Conservation (phyloP, 192 early-diverging fungal species). For the Chytriomyces confervae region DNA sequence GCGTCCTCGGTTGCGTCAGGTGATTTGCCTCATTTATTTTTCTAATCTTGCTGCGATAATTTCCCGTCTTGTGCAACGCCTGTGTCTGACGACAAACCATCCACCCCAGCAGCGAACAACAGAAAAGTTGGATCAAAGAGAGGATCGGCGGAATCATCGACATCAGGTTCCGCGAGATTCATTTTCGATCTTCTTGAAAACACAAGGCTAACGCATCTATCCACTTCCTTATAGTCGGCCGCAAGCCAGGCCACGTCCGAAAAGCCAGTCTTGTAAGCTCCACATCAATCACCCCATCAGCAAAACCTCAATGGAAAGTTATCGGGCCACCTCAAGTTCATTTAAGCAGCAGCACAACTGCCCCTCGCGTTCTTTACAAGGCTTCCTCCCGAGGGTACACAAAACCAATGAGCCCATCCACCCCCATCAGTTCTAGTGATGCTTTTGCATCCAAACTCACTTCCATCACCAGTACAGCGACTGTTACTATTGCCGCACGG, state of each 20-base stretch:
- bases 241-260: constrained; percentile 1
- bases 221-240: too few relatives aligned
- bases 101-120: neutral
- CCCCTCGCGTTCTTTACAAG: constrained; percentile 28
- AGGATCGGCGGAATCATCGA: neutral
- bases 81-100: neutral
- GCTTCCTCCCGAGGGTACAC: constrained; percentile 15
- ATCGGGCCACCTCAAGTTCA: constrained; percentile 6
- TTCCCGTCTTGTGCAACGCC: too few relatives aligned
- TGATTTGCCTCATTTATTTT: neutral
- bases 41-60: too few relatives aligned
- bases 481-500: constrained; percentile 27
- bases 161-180: neutral
- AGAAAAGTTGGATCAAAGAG: neutral
- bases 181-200: neutral
- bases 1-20: neutral
- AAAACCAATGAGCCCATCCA: neutral
- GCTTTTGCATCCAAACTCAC: constrained; percentile 27
- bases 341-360: neutral
- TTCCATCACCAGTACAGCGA: constrained; percentile 28
- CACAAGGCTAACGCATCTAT: neutral
- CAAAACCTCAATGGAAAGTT: constrained; percentile 26
- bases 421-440: neutral
- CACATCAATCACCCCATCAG: constrained; percentile 28
- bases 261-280: constrained; percentile 21